A percentile compares a stretch with the other conserved stretches of the same genome.
These are phyloP conservation scores for Hanseniaspora gamundiae DNA, from an alignment of 1,139 yeast species.

Conservation along the genomic window DNA sequence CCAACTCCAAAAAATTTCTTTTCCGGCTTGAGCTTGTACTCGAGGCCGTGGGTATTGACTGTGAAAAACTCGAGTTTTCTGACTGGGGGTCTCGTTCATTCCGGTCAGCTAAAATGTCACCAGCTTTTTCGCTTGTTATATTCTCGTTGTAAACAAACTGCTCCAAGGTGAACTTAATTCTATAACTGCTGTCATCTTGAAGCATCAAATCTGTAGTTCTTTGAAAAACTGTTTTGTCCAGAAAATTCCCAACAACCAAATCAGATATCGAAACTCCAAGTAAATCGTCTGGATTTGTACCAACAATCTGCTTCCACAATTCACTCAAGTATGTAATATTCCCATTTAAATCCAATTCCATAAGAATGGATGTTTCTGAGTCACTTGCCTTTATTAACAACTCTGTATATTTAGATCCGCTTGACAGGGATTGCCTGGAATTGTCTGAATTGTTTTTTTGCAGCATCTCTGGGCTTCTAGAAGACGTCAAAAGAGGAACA, in stretches of 20 bases:
- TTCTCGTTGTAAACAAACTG: slow-evolving; percentile 34
- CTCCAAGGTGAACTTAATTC: slow-evolving; percentile 49
- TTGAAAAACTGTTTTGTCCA: slow-evolving; percentile 56
- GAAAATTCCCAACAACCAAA: slow-evolving; percentile 53
- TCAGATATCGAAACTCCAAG: slow-evolving; percentile 48
- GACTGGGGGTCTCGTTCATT: background rate
- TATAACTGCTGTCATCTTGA: slow-evolving; percentile 61
- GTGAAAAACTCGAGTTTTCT: background rate
- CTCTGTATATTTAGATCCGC: slow-evolving; percentile 18
- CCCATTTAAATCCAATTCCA: slow-evolving; percentile 76
- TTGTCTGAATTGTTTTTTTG: background rate
- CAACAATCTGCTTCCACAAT: slow-evolving; percentile 63
- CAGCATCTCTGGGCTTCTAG: slow-evolving; percentile 5
- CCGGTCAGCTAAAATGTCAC: slow-evolving; percentile 7
- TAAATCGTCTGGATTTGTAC: slow-evolving; percentile 47
- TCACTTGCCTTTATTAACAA: slow-evolving; percentile 37
- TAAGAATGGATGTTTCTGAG: slow-evolving; percentile 65
- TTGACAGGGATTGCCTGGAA: slow-evolving; percentile 9
- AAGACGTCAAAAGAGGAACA: background rate
- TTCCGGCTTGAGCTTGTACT: background rate
- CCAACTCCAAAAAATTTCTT: slow-evolving; percentile 33
- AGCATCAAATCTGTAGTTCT: slow-evolving; percentile 64
- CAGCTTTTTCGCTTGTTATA: slow-evolving; percentile 15
- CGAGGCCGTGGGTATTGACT: background rate
- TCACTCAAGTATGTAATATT: slow-evolving; percentile 60